Conservation (phyloP, 2,329 filamentous ascomycete genomes). For the Truncatella angustata region DNA sequence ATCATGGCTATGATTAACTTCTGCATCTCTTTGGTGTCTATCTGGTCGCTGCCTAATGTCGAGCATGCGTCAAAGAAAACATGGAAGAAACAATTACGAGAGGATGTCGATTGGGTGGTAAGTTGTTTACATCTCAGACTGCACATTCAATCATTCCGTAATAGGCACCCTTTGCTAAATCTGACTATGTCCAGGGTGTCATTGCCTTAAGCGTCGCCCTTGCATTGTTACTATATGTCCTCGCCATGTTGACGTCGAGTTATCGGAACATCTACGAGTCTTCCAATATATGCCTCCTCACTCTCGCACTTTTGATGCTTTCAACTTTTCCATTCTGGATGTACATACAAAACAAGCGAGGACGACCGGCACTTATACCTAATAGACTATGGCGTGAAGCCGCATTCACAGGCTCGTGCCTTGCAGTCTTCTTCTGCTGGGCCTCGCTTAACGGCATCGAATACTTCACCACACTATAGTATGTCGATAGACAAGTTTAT, state of each 20-base stretch:
- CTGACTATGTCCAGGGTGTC: no score
- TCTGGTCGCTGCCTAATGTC: constrained; percentile 35
- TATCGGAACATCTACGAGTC: constrained; percentile 34
- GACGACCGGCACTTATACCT: constrained; percentile 47
- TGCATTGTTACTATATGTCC: constrained; percentile 49
- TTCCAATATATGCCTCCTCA: constrained; percentile 38
- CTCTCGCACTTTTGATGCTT: constrained; percentile 37
- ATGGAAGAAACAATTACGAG: constrained; percentile 24
- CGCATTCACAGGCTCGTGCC: constrained; percentile 49
- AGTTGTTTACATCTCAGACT: no score
- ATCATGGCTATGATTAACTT: constrained; percentile 35
- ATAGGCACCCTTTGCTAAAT: no score
- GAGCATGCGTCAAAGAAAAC: constrained; percentile 18
- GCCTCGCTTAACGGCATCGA: constrained; percentile 43
- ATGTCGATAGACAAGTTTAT: not conserved
- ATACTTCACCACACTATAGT: constrained; percentile 24
- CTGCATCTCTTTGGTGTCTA: constrained; percentile 31
- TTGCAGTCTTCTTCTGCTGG: constrained; percentile 40
- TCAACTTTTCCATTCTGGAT: constrained; percentile 45
- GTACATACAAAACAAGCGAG: constrained; percentile 9
- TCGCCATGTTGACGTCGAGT: constrained; percentile 41
- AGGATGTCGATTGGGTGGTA: constrained; percentile 55
- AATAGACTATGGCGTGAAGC: constrained; percentile 56
- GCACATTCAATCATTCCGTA: no score
- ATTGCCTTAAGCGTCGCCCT: constrained; percentile 42